A percentile compares a stretch with the other conserved stretches of the same genome.
Evolutionary conservation across 257 asterid genomes (phyloP).

Genomic region (Coffea canephora): DNA sequence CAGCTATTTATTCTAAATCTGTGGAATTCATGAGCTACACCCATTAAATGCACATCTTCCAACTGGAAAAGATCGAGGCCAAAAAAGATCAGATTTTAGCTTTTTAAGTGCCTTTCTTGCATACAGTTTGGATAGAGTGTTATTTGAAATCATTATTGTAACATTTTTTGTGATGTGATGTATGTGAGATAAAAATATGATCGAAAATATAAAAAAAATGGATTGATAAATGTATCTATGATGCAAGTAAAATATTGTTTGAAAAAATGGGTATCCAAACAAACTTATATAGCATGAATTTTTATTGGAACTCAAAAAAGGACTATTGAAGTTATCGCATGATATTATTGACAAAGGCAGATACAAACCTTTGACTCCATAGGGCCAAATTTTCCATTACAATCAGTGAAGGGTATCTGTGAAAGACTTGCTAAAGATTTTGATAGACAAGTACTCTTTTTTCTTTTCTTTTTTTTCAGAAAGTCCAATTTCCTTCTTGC

Average conservation of each 20-base stretch:
- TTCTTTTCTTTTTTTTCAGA: background rate
- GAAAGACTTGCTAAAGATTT: background rate
- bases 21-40: background rate
- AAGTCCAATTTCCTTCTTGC: background rate
- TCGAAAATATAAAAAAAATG: too few species aligned
- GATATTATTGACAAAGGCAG: background rate
- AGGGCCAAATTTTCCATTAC: background rate
- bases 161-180: too few species aligned
- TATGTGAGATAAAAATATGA: too few species aligned
- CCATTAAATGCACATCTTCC: background rate
- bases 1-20: background rate
- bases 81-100: too few species aligned
- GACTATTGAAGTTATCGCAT: background rate
- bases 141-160: too few species aligned
- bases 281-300: too few species aligned
- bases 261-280: too few species aligned
- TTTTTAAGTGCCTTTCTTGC: background rate
- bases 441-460: background rate
- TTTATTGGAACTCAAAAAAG: background rate
- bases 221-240: too few species aligned
- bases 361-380: too few species aligned
- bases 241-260: too few species aligned
- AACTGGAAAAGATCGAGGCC: background rate
- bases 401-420: background rate
- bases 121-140: too few species aligned